A percentile compares a stretch with the other conserved stretches of the same genome.
Conservation (phyloP, 106 monocot genomes). For the Iris macrosiphon region DNA sequence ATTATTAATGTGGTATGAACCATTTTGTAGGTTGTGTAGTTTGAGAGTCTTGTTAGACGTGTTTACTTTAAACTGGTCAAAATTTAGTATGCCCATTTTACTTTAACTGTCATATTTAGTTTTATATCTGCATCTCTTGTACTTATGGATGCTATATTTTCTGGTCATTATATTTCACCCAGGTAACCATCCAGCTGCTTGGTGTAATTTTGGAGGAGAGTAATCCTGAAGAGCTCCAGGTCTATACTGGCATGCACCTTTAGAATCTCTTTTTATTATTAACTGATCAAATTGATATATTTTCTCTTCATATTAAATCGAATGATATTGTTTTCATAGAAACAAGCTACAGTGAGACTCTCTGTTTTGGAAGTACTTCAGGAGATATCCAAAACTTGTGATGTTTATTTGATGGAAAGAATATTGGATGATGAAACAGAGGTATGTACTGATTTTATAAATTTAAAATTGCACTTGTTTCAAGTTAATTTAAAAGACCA, state of each 20-base stretch:
- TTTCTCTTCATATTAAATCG: too few species aligned
- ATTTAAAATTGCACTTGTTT: too few species aligned
- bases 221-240: slow-evolving; percentile 83
- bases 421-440: slow-evolving; percentile 87
- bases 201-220: slow-evolving; percentile 83
- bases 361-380: slow-evolving; percentile 62
- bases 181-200: slow-evolving; percentile 87
- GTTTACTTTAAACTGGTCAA: too few species aligned
- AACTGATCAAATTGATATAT: background rate
- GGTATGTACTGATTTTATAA: slow-evolving; percentile 28
- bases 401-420: slow-evolving; percentile 95
- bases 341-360: slow-evolving; percentile 72
- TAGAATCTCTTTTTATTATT: background rate
- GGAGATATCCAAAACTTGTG: slow-evolving; percentile 65
- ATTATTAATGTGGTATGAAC: too few species aligned
- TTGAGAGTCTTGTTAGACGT: too few species aligned
- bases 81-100: background rate
- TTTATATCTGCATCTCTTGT: too few species aligned
- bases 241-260: slow-evolving; percentile 15
- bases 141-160: too few species aligned
- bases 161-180: slow-evolving; percentile 3
- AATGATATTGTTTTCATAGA: slow-evolving; percentile 41
- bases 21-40: too few species aligned
- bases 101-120: background rate
- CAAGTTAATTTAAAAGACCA: background rate